Conservation (phyloP, 31 red algal genomes). For the Porphyra umbilicalis region DNA sequence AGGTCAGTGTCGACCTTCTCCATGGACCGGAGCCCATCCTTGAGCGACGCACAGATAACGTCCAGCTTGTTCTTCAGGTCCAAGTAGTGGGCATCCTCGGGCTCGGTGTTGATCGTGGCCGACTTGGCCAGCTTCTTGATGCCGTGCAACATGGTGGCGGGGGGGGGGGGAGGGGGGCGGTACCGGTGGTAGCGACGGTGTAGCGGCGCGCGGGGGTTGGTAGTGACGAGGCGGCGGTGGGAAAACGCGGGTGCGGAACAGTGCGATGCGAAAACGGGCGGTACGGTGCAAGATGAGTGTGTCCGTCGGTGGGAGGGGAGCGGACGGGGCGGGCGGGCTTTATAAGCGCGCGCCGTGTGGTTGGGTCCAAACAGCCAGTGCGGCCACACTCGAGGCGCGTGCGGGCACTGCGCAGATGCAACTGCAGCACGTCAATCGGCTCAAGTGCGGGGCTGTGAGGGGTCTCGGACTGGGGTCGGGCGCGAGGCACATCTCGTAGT, state of each 20-base stretch:
- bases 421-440: too few relatives aligned
- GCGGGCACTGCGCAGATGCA: too few relatives aligned
- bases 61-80: constrained; percentile 1
- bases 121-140: constrained; percentile 2
- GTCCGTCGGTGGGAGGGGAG: not conserved
- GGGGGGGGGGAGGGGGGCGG: not conserved
- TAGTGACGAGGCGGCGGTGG: too few relatives aligned
- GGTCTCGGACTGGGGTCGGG: too few relatives aligned
- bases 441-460: too few relatives aligned
- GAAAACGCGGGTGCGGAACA: not conserved
- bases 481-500: too few relatives aligned
- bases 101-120: not conserved
- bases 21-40: not conserved
- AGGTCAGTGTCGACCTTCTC: not conserved
- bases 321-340: not conserved
- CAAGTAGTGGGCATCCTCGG: not conserved
- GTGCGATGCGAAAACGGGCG: not conserved
- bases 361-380: not conserved
- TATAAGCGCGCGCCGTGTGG: not conserved
- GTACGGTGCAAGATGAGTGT: not conserved
- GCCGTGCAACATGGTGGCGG: not conserved
- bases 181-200: not conserved
- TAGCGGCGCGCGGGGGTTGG: not conserved
- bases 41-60: not conserved
- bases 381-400: not conserved